phyloP scores from a whole-genome alignment of 129 eudicot genomes.

The Flaveria robusta region DNA sequence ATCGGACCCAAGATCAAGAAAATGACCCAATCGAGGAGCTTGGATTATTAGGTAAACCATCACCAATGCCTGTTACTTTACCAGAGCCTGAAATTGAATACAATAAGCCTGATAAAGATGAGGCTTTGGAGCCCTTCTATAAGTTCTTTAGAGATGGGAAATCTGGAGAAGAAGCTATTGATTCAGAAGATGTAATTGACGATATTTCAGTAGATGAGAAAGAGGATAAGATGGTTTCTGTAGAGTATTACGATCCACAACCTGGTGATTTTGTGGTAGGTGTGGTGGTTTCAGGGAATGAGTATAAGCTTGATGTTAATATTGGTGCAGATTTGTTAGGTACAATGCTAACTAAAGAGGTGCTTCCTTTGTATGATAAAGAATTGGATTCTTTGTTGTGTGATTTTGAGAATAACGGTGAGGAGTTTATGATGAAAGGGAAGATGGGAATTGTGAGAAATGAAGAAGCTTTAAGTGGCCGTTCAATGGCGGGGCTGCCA shows the following conservation, averaged over 20 bases:
- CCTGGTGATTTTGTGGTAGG: slow-evolving; percentile 92
- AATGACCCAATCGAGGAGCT: slow-evolving; percentile 60
- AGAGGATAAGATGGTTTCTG: slow-evolving; percentile 48
- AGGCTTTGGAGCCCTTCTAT: slow-evolving; percentile 70
- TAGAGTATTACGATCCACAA: slow-evolving; percentile 94
- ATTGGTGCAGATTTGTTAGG: slow-evolving; percentile 85
- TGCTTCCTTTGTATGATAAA: slow-evolving; percentile 79
- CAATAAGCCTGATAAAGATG: slow-evolving; percentile 54
- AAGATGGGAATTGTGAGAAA: slow-evolving; percentile 66
- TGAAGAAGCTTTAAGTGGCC: slow-evolving; percentile 61
- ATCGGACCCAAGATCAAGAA: slow-evolving; percentile 38
- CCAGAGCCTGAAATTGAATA: slow-evolving; percentile 30
- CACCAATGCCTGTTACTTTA: slow-evolving; percentile 42
- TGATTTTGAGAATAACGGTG: slow-evolving; percentile 61
- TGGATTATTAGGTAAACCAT: slow-evolving; percentile 71
- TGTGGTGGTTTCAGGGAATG: slow-evolving; percentile 90
- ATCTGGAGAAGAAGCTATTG: slow-evolving; percentile 37
- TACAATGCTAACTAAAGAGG: slow-evolving; percentile 92
- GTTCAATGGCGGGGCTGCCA: slow-evolving; percentile 55
- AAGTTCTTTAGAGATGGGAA: slow-evolving; percentile 71
- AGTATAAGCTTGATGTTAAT: slow-evolving; percentile 88
- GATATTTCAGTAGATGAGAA: slow-evolving; percentile 24
- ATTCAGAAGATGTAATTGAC: slow-evolving; percentile 35
- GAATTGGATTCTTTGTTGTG: slow-evolving; percentile 75
- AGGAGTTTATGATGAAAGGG: slow-evolving; percentile 71